Base-by-base conservation (phyloP, 2,329 filamentous ascomycete species). In the Pseudocercospora crystallina region DNA sequence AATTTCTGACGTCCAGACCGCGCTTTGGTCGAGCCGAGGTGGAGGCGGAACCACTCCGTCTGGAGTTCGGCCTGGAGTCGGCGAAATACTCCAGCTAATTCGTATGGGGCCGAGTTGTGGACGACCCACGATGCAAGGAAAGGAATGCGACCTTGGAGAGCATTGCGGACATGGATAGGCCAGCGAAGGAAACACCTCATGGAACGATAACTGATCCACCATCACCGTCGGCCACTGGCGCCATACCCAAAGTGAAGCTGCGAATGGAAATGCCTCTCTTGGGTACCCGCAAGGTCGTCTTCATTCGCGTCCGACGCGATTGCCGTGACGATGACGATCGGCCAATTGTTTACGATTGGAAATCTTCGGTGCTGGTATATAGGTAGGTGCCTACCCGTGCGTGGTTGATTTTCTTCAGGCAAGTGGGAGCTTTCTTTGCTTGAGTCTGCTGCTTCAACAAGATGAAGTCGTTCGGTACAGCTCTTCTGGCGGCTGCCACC, bases 401-500 rank as follows among this genome's bases (percentile, higher is more conserved):
- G 20, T 26, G 20, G 20, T 26, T 26, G 20, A 7, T 3, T 26
- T 26, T 26, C 20, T 7, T 26, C 20, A 26, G 20, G 20, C 20
- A 7, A 26, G 20, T 26, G 20, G 20, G 20, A 26, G 20, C 20
- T 26, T 26, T 26, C 20, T 26, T 26, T 26, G 20, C 20, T 26
- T 26, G 20, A 26, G 20, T 26, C 20, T 26, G 20, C 20, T 26
- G 20, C 20, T 26, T 26, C 20, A 26, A 26, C n/a, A 42, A 35
- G 12, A 58, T 56, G 53, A 48, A 50, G 36, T 54, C 47, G 31
- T 36, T 56, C 47, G 43, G 50, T 43, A 43, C 54, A 32, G 46
- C 49, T 31, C 31, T 51, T 11, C 26, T 53, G 40, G 47, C 42
- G 32, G 47, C 45, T 31, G 52, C 44, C 15, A 51, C 47, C 12